These are phyloP conservation scores for Amanita polypyramis DNA, from an alignment of 768 basidiomycete genomes.

Conservation along the genomic window DNA sequence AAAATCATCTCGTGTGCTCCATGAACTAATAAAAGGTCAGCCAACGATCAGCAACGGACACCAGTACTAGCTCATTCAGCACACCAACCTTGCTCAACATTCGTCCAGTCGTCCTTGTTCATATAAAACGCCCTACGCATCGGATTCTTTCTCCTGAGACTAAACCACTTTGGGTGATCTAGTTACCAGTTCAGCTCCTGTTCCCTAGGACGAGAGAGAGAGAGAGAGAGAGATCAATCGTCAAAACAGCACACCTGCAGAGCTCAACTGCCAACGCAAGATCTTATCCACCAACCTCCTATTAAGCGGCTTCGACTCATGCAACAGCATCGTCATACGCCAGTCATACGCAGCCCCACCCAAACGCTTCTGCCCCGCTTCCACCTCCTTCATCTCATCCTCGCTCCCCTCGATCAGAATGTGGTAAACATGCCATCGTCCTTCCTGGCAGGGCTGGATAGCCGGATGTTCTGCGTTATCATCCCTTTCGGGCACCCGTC, in stretches of 20 bases:
- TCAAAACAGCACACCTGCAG: background rate
- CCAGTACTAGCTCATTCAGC: background rate
- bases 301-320: constrained; percentile 3
- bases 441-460: constrained; percentile 1
- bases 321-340: constrained; percentile 3
- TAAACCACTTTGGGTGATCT: constrained; percentile 6
- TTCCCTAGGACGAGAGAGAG: too few species aligned
- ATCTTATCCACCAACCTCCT: constrained; percentile 3
- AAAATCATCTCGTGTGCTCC: constrained; percentile 5
- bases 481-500: background rate
- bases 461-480: background rate
- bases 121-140: background rate
- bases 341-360: constrained; percentile 2
- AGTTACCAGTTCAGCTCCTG: background rate
- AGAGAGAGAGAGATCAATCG: background rate
- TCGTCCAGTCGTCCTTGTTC: constrained; percentile 6
- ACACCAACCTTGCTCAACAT: background rate
- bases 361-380: background rate
- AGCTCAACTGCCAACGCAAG: constrained; percentile 1
- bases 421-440: constrained; percentile 6
- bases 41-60: background rate
- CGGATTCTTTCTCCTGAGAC: background rate
- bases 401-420: constrained; percentile 1
- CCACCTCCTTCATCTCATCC: constrained; percentile 1
- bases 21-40: background rate